Evolutionary conservation across 2,329 filamentous ascomycete species (phyloP).

Genomic region (Cytospora piceae): DNA sequence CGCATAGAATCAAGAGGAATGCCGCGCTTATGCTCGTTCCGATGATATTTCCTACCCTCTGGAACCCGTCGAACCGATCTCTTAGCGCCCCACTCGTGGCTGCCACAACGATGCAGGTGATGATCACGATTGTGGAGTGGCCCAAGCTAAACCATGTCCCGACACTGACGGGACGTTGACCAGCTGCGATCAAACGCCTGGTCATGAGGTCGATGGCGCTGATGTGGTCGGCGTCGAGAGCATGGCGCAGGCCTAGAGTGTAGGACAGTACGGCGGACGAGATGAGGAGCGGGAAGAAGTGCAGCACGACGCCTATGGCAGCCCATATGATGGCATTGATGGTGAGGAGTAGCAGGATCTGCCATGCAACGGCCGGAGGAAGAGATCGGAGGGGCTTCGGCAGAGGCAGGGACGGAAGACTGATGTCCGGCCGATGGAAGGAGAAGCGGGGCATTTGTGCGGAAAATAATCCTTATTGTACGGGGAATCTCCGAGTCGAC

Average conservation of each 20-base stretch:
- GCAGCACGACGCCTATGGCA: conserved; percentile 55
- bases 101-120: conserved; percentile 90
- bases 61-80: conserved; percentile 79
- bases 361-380: conserved; percentile 44
- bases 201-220: conserved; percentile 94
- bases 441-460: conserved; percentile 29
- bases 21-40: conserved; percentile 84
- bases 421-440: conserved; percentile 24
- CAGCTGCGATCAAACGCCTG: conserved; percentile 80
- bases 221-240: conserved; percentile 94
- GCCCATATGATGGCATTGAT: conserved; percentile 62
- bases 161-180: conserved; percentile 85
- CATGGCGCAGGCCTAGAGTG: conserved; percentile 86
- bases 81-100: conserved; percentile 85
- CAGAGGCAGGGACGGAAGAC: conserved; percentile 31
- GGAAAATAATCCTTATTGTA: neutral
- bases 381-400: conserved; percentile 38
- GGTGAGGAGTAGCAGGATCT: conserved; percentile 55
- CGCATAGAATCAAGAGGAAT: conserved; percentile 79
- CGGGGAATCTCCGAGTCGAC: neutral
- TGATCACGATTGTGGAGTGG: conserved; percentile 88
- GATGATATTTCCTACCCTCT: conserved; percentile 81
- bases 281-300: conserved; percentile 64
- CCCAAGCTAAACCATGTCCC: conserved; percentile 94
- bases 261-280: conserved; percentile 85